phyloP scores from a whole-genome alignment of 768 basidiomycete species.

The Tricholoma sp. region DNA sequence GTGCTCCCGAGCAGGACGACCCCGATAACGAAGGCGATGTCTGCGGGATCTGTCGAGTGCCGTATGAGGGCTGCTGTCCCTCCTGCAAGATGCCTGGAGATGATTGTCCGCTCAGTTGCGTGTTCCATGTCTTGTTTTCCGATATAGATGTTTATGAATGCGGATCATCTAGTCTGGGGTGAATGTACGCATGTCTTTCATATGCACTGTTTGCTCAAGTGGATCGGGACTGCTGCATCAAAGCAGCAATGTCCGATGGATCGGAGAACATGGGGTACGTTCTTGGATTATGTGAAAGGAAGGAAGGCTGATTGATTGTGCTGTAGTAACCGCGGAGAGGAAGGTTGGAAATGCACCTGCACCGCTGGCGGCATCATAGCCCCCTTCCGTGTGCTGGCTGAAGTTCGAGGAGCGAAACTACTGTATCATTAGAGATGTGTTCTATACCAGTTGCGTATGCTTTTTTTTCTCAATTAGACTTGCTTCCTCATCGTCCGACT shows the following conservation, averaged over 20 bases:
- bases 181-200: slow-evolving; percentile 97
- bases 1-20: slow-evolving; percentile 31
- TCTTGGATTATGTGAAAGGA: neutral
- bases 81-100: slow-evolving; percentile 96
- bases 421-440: neutral
- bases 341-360: slow-evolving; percentile 28
- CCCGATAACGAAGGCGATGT: slow-evolving; percentile 52
- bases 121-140: slow-evolving; percentile 12
- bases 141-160: neutral
- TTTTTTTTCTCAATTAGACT: neutral
- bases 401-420: neutral
- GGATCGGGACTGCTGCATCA: slow-evolving; percentile 85
- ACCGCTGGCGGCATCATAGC: neutral
- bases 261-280: slow-evolving; percentile 84
- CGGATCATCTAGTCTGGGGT: slow-evolving; percentile 74
- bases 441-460: neutral
- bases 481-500: neutral
- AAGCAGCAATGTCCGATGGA: slow-evolving; percentile 99
- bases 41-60: slow-evolving; percentile 86
- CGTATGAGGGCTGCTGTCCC: slow-evolving; percentile 94
- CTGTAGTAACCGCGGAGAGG: slow-evolving; percentile 49
- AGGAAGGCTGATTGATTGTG: neutral
- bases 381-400: neutral
- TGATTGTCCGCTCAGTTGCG: slow-evolving; percentile 84
- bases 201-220: slow-evolving; percentile 97